Evolutionary conservation across 768 basidiomycete species (phyloP).

Genomic region (Macrolepiota dolichaula): DNA sequence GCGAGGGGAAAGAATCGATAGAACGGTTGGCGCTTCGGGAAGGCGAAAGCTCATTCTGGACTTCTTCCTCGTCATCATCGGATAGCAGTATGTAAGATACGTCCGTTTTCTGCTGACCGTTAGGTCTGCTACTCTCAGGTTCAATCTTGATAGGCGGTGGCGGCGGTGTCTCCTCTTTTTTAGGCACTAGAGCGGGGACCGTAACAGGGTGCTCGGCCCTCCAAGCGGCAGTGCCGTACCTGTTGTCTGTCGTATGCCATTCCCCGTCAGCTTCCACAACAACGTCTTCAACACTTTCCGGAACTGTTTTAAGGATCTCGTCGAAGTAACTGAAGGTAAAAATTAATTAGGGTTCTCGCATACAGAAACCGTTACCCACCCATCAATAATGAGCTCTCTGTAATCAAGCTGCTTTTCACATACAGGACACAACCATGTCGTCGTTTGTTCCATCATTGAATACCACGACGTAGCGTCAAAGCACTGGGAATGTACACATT

Average conservation of each 20-base stretch:
- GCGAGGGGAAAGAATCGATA: conserved; percentile 24
- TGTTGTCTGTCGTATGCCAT: conserved; percentile 93
- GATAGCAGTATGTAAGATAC: conserved; percentile 63
- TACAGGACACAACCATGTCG: conserved; percentile 93
- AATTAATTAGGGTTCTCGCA: background rate
- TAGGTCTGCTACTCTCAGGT: conserved; percentile 27
- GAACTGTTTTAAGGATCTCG: conserved; percentile 72
- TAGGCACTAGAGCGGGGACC: conserved; percentile 27
- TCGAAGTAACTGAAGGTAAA: conserved; percentile 69
- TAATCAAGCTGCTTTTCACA: conserved; percentile 78
- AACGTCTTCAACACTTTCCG: conserved; percentile 86
- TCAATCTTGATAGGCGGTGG: conserved; percentile 23
- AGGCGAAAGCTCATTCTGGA: conserved; percentile 67
- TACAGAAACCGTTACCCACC: conserved; percentile 41
- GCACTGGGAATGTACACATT: conserved; percentile 89
- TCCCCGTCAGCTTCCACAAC: conserved; percentile 92
- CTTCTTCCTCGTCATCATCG: conserved; percentile 80
- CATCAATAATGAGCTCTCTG: conserved; percentile 88
- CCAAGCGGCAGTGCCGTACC: conserved; percentile 76
- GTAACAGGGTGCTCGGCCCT: conserved; percentile 46
- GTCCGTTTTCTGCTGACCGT: conserved; percentile 42
- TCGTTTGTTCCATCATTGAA: conserved; percentile 93
- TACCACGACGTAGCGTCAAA: conserved; percentile 96
- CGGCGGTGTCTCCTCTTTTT: conserved; percentile 23
- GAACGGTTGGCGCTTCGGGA: conserved; percentile 42